Percentiles rank a stretch among this genome's conserved stretches.
Evolutionary conservation across 768 basidiomycete species (phyloP).

Genomic region (Boletellus emodensis): DNA sequence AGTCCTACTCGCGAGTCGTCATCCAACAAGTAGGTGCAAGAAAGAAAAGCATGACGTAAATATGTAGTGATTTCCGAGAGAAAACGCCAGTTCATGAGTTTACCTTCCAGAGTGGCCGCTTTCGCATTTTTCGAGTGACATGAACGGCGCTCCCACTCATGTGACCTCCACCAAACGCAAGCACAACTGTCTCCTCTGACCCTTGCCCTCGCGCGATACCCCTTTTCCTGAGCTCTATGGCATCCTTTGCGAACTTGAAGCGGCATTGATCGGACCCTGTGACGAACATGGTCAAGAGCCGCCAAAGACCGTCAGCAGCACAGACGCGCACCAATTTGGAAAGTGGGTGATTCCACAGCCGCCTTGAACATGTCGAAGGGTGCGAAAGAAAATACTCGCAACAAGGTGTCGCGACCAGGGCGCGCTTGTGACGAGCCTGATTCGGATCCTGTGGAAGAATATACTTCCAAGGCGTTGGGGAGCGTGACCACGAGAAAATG

Average conservation of each 20-base stretch:
- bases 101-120: conserved; percentile 77
- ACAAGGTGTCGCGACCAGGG: conserved; percentile 61
- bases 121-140: conserved; percentile 83
- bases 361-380: conserved; percentile 88
- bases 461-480: conserved; percentile 60
- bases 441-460: conserved; percentile 38
- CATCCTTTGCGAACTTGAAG: conserved; percentile 91
- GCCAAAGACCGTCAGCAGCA: conserved; percentile 6
- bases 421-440: conserved; percentile 34
- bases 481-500: conserved; percentile 73
- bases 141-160: conserved; percentile 74
- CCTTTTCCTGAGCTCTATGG: conserved; percentile 77
- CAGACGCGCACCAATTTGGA: conserved; percentile 64
- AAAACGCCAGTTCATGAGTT: conserved; percentile 56
- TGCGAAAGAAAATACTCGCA: conserved; percentile 72
- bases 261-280: conserved; percentile 79
- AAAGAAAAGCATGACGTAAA: conserved; percentile 14
- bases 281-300: conserved; percentile 15
- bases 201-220: conserved; percentile 67
- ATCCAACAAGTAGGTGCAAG: conserved; percentile 20
- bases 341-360: conserved; percentile 73
- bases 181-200: conserved; percentile 86
- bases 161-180: conserved; percentile 77
- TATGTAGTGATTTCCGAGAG: conserved; percentile 12
- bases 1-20: background rate